Evolutionary conservation across 306 rosid species (phyloP), one percentile per base, ranked within the genome.

Genomic region (Acacia melanoxylon): DNA sequence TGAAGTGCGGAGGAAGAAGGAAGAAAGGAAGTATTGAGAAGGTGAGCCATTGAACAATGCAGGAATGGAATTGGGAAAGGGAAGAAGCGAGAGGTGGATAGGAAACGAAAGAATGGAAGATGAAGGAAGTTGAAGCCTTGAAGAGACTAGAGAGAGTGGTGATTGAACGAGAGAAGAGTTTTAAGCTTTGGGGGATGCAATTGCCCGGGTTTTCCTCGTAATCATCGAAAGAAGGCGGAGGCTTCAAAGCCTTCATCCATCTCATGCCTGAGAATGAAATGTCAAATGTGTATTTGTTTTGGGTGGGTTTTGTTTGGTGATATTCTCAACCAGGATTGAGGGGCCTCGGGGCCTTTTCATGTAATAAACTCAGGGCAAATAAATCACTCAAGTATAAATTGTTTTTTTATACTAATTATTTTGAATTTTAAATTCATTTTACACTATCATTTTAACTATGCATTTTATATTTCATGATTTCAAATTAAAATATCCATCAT

Each of bases 191-290:
- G 56, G 20, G 16, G 16, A 24, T 41, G 12, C 11, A 42, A 33
- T 41, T 12, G 20, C 37, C 35, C 10, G 45, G 84, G 9, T 41
- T 10, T 62, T 82, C 81, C 94, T 92, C 89, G 99, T 68, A 48
- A 31, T 88, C 96, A 92, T 91, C 98, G 98, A 93, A 90, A 84
- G 4, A 3, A 35, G 93, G 88, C 98, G 99, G 99, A 90, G 88
- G 66, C 82, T 77, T 81, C 95, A 88, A 95, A 37, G 41, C 41
- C 41, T 94, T 62, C 83, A 11, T 2, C 52, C 5, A 94, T 63
- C 82, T 79, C 84, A 5, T 8, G 77, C 85, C 86, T 76, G 88
- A 79, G 82, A 70, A 71, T 71, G 62, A 62, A 75, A n/a, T n/a
- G n/a, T n/a, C n/a, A n/a, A n/a, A 78, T 62, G 73, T 44, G 11